phyloP scores from a whole-genome alignment of 2,329 filamentous ascomycete species.

The Cladorrhinum sp. region DNA sequence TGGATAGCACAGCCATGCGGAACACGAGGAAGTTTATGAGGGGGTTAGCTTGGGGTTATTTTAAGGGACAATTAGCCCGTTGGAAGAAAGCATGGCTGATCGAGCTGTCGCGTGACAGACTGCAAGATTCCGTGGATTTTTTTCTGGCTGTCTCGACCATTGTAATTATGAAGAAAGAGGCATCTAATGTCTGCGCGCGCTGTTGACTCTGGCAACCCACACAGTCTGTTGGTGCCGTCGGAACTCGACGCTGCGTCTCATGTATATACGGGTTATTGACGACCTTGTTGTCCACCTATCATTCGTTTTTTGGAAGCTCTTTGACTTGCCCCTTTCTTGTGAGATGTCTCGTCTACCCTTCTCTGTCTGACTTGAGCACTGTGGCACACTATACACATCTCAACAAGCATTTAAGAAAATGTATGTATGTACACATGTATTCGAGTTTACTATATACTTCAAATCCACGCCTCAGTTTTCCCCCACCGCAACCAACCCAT shows the following conservation, averaged over 20 bases:
- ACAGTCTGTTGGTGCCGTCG: background rate
- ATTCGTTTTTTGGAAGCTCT: background rate
- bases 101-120: no score
- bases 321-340: background rate
- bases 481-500: background rate
- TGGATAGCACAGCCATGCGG: background rate
- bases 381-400: no score
- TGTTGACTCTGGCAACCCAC: background rate
- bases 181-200: background rate
- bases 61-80: background rate
- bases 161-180: background rate
- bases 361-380: no score
- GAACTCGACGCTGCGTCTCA: background rate
- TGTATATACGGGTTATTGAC: conserved; percentile 18
- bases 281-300: background rate
- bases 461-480: background rate
- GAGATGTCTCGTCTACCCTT: background rate
- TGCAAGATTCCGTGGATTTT: no score
- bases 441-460: no score
- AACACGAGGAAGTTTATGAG: background rate
- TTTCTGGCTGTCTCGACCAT: background rate
- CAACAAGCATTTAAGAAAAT: no score
- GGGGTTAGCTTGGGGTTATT: background rate
- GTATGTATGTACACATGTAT: no score
- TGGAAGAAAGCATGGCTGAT: no score